Evolutionary conservation across 1,284 basidiomycete genomes (phyloP).

Genomic region (Pyrrhoderma lamaoense): DNA sequence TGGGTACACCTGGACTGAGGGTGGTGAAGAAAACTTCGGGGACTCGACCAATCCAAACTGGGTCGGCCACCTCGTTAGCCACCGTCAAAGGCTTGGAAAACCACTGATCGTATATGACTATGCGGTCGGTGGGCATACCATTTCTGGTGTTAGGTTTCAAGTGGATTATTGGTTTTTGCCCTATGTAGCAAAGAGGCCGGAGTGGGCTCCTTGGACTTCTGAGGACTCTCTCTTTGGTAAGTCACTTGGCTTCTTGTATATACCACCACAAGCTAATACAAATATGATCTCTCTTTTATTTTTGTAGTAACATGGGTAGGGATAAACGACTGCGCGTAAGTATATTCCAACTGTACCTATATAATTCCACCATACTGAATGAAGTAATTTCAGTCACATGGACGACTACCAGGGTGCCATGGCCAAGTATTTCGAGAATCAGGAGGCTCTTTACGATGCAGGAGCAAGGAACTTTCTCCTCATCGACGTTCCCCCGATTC

Average conservation of each 20-base stretch:
- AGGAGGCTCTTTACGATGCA: slow-evolving; percentile 40
- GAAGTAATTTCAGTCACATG: slow-evolving; percentile 11
- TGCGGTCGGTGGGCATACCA: slow-evolving; percentile 39
- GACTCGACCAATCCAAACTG: slow-evolving; percentile 36
- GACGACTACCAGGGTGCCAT: slow-evolving; percentile 22
- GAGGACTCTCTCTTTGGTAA: slow-evolving; percentile 42
- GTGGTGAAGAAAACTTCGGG: slow-evolving; percentile 20
- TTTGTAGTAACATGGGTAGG: slow-evolving; percentile 55
- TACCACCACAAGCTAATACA: no score
- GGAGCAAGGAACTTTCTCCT: slow-evolving; percentile 59
- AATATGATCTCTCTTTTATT: neutral
- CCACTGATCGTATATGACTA: slow-evolving; percentile 44
- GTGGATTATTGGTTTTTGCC: slow-evolving; percentile 34
- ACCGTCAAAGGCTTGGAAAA: slow-evolving; percentile 21
- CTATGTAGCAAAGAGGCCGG: slow-evolving; percentile 30
- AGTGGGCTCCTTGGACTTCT: slow-evolving; percentile 36
- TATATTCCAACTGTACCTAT: slow-evolving; percentile 1
- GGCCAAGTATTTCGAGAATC: slow-evolving; percentile 33
- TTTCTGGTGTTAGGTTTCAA: slow-evolving; percentile 34
- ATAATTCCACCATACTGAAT: neutral
- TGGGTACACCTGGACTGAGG: slow-evolving; percentile 37
- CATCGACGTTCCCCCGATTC: slow-evolving; percentile 53
- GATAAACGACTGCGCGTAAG: slow-evolving; percentile 56
- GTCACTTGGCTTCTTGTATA: no score
- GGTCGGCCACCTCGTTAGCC: slow-evolving; percentile 42